Base-by-base conservation (phyloP, 495 filamentous ascomycete genomes). In the Neurospora cerealis region DNA sequence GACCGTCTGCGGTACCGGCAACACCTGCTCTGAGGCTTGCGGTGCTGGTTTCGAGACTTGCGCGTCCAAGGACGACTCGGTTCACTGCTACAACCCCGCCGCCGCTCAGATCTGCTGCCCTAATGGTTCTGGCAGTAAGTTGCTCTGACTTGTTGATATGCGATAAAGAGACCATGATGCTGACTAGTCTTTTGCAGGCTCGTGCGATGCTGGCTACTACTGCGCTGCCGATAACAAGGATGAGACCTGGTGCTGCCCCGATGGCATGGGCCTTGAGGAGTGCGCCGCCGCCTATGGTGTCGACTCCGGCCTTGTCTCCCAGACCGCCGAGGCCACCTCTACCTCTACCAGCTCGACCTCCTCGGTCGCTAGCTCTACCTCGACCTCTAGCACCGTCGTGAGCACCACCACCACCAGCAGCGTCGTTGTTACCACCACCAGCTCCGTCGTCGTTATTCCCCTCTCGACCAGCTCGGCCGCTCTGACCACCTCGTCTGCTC, bases 1-100 rank as follows among this genome's bases (percentile, higher is more conserved):
- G 78, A 78, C 80, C 44, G 77, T 80, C 39, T 86, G 85, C 71
- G 77, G 79, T 24, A 71, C 74, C 34, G 85, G 84, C 44, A 69
- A 78, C 69, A 86, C 85, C 5, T 86, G 84, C 78, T 79, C 79
- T n/a, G 81, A 85, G 75, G 84, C 85, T 60, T 87, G 85, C 78
- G 85, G 85, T 34, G 80, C 79, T 46, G 84, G 83, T 32, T 87
- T 81, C 74, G 70, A 72, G 36, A 75, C 81, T 54, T 86, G 85
- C 78, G 70, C 79, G 37, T 84, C 85, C 41, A 77, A 69, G 39
- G 82, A 85, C 73, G 73, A 71, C 62, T 37, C 79, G 13, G 75
- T 83, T 21, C 84, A 87, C 80, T 87, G 85, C 78, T 87, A 75
- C 80, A 84, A 87, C 77, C 75, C 79, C 15, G 32, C 71, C 17